Evolutionary conservation across 2,329 filamentous ascomycete genomes (phyloP).

Genomic region (Cladorrhinum sp.): DNA sequence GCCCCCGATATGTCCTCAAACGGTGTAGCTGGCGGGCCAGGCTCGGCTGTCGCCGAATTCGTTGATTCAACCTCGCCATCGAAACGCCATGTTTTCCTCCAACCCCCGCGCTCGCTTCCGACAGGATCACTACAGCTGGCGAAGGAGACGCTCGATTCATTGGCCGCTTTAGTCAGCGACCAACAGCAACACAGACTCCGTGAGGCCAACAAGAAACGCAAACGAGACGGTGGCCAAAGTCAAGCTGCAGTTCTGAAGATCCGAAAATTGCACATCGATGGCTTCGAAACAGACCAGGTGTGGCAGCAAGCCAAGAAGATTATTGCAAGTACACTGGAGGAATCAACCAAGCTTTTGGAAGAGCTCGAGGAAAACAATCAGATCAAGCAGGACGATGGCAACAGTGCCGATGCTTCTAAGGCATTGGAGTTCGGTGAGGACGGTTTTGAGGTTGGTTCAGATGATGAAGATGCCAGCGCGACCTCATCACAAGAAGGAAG

Average conservation of each 20-base stretch:
- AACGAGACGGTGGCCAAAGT: slow-evolving; percentile 53
- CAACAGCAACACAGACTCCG: slow-evolving; percentile 67
- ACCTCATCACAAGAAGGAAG: slow-evolving; percentile 16
- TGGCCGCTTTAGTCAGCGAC: slow-evolving; percentile 71
- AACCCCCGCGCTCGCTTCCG: slow-evolving; percentile 65
- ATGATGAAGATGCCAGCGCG: slow-evolving; percentile 17
- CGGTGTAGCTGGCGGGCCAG: slow-evolving; percentile 30
- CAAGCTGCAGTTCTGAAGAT: slow-evolving; percentile 63
- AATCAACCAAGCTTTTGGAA: slow-evolving; percentile 46
- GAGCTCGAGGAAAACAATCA: slow-evolving; percentile 54
- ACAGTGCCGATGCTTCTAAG: slow-evolving; percentile 6
- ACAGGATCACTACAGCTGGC: slow-evolving; percentile 68
- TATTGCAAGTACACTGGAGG: slow-evolving; percentile 55
- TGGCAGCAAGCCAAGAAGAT: slow-evolving; percentile 92
- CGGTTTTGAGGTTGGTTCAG: slow-evolving; percentile 36
- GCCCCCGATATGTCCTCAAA: slow-evolving; percentile 42
- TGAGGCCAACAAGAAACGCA: slow-evolving; percentile 65
- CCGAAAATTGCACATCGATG: slow-evolving; percentile 79
- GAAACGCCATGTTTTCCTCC: slow-evolving; percentile 72
- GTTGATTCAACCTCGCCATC: slow-evolving; percentile 55
- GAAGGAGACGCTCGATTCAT: slow-evolving; percentile 76
- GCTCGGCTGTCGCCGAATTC: slow-evolving; percentile 46
- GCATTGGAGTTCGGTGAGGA: slow-evolving; percentile 29
- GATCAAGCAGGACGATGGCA: slow-evolving; percentile 35
- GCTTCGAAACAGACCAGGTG: slow-evolving; percentile 83